A percentile compares a stretch with the other conserved stretches of the same genome.
Conservation (phyloP, 2,329 filamentous ascomycete genomes). For the Fusarium coicis region DNA sequence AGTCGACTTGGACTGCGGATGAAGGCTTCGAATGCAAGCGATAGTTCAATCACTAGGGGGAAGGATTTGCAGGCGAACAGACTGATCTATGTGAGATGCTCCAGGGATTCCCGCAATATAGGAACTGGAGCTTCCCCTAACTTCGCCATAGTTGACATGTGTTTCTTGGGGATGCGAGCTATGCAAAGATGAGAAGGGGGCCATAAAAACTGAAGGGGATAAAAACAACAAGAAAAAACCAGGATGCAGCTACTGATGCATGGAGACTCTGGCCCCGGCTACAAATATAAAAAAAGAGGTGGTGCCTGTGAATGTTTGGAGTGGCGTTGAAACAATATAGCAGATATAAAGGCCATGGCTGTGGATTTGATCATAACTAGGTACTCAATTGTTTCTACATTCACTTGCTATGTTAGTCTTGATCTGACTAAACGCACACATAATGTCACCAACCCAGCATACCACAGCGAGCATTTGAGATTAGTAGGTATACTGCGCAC, state of each 20-base stretch:
- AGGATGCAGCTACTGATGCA: background rate
- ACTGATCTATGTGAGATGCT: constrained; percentile 34
- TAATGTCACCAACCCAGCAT: background rate
- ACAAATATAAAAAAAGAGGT: background rate
- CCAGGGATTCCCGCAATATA: constrained; percentile 17
- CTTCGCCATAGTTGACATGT: constrained; percentile 21
- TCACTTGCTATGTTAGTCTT: background rate
- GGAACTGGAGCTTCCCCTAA: constrained; percentile 28
- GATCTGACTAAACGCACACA: background rate
- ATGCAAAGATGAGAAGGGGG: constrained; percentile 13
- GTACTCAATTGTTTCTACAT: background rate
- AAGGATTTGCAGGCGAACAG: constrained; percentile 28
- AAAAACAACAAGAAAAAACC: constrained; percentile 1
- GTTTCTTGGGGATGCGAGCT: constrained; percentile 4
- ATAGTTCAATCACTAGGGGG: constrained; percentile 3
- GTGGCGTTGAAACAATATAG: background rate
- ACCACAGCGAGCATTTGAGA: background rate
- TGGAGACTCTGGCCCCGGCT: background rate
- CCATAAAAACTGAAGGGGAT: background rate
- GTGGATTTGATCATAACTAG: background rate
- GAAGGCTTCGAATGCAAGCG: constrained; percentile 24
- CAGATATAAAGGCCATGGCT: background rate
- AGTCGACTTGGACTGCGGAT: constrained; percentile 31
- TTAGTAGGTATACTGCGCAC: background rate
- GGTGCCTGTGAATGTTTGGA: background rate